Percentiles rank a stretch among this genome's conserved stretches.
phyloP scores from a whole-genome alignment of 495 filamentous ascomycete genomes.

The Lentithecium fluviatile region DNA sequence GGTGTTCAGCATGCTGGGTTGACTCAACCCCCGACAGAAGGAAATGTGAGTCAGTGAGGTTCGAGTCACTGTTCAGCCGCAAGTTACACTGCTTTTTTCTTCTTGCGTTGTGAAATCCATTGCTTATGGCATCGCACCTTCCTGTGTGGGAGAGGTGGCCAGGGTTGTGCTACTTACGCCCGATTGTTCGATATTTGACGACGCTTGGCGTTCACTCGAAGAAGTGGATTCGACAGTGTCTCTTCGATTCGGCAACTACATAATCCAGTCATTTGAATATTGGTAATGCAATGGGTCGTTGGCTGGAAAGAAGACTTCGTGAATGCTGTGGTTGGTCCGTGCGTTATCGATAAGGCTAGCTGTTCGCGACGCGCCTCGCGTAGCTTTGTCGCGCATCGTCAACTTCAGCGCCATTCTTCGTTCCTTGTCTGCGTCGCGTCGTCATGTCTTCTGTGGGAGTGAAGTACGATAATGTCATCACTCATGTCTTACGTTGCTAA shows the following conservation, averaged over 20 bases:
- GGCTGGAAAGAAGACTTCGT: background rate
- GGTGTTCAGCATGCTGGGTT: background rate
- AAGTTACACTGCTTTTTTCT: no score
- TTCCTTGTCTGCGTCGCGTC: background rate
- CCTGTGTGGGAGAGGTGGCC: background rate
- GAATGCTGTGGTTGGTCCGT: background rate
- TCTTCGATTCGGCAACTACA: no score
- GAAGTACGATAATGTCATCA: background rate
- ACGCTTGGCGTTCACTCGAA: constrained; percentile 9
- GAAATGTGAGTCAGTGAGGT: no score
- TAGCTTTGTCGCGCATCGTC: background rate
- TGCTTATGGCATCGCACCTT: no score
- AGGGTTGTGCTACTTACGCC: background rate
- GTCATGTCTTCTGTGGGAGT: background rate
- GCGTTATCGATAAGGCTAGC: background rate
- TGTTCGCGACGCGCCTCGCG: constrained; percentile 8
- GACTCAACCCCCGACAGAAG: background rate
- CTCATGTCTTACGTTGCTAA: background rate
- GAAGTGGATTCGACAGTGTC: no score
- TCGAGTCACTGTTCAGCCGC: no score
- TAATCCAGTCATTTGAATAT: no score
- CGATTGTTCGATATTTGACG: background rate
- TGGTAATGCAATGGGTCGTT: background rate
- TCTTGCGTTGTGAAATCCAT: no score
- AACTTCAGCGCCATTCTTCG: background rate